Evolutionary conservation across 2,329 filamentous ascomycete genomes (phyloP).

Genomic region (Coniella vitis): DNA sequence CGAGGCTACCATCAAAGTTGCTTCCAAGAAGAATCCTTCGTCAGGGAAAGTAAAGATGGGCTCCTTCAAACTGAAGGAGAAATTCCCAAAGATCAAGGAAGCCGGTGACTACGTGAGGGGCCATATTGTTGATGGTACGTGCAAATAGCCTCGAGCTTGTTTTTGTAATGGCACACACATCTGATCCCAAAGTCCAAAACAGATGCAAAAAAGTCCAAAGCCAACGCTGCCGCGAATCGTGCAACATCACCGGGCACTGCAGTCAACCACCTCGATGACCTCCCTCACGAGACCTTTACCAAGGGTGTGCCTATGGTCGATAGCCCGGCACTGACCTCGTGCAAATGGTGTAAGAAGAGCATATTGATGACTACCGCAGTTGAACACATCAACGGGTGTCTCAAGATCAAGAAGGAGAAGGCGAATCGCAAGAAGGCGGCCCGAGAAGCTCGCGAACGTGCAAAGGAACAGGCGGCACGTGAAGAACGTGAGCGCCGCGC

Average conservation of each 20-base stretch:
- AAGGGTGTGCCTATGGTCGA: conserved; percentile 79
- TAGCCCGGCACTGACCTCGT: conserved; percentile 69
- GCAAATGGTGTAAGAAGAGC: conserved; percentile 92
- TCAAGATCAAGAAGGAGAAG: conserved; percentile 79
- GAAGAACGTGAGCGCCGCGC: conserved; percentile 44
- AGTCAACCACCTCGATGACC: conserved; percentile 65
- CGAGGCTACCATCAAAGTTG: conserved; percentile 56
- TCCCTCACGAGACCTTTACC: conserved; percentile 69
- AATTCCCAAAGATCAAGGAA: conserved; percentile 54
- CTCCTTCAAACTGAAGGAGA: conserved; percentile 57
- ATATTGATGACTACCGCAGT: conserved; percentile 69
- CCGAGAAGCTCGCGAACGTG: conserved; percentile 61
- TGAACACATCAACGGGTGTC: conserved; percentile 74
- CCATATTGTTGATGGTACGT: conserved; percentile 55
- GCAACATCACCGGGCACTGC: conserved; percentile 47
- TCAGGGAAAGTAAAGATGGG: conserved; percentile 32
- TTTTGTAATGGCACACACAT: too few relatives aligned
- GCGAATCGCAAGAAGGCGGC: conserved; percentile 71
- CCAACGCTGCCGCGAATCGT: conserved; percentile 33
- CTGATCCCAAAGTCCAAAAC: not conserved
- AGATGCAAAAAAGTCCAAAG: conserved; percentile 50
- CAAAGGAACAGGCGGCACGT: conserved; percentile 53
- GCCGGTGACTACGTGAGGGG: conserved; percentile 67
- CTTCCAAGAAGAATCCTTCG: conserved; percentile 44
- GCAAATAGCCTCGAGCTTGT: not conserved